Evolutionary conservation across 306 rosid genomes (phyloP), one percentile per base, ranked within the genome.

Genomic region (Lathyrus sativus): DNA sequence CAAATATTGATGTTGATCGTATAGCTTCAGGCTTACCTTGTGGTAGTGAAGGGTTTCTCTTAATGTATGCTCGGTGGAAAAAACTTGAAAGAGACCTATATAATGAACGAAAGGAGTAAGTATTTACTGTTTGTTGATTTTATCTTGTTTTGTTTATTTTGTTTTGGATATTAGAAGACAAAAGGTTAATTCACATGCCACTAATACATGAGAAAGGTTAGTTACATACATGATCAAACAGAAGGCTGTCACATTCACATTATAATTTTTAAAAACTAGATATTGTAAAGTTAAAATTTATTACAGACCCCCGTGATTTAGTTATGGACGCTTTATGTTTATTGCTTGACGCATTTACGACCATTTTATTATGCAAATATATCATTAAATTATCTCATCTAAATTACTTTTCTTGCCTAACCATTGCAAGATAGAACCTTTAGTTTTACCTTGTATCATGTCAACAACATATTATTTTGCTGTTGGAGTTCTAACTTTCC

Each of bases 1-100:
- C 86, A 75, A 92, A 89, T 77, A 92, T 92, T 26, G 98, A 92
- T 74, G 83, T 86, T 76, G 96, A 86, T 72, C 95, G 96, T 26
- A 89, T 92, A 81, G 96, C 96, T 77, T 89, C 98, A 75, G 98
- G 96, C 78, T 82, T 92, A 76, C 98, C 98, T 37, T 92, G 98
- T 70, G 98, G 98, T 18, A 92, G 98, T 51, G 98, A 92, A 79
- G 98, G 98, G 43, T 92, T 89, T 78, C 96, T 89, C 59, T 84
- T 92, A 66, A 92, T 92, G 98, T 88, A 81, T 74, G 98, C 98
- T 82, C 91, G 98, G 63, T 92, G 98, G 98, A 89, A 78, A 82
- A 92, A 92, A 80, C 96, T 92, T 78, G 98, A 83, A 71, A 86
- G 85, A 77, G 98, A 92, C 82, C 79, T 92, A 75, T 92, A 92